Evolutionary conservation across 2,329 filamentous ascomycete genomes (phyloP), one percentile per base, ranked within the genome.

Genomic region (Colletotrichum higginsianum): DNA sequence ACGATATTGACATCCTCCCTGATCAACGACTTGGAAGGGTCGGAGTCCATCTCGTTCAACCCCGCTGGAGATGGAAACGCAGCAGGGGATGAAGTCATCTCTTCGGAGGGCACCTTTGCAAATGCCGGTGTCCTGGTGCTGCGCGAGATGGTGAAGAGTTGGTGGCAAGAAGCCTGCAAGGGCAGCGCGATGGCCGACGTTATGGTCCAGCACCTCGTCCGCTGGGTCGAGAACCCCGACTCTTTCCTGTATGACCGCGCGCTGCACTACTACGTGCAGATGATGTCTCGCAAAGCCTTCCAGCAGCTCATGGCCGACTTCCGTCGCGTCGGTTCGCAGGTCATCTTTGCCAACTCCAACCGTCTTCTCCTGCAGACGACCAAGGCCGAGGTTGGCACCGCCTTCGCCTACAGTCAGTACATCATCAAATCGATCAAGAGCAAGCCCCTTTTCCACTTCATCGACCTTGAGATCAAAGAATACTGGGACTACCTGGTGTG

Each of bases 401-500:
- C 97, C 0, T 98, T 93, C 76, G 95, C 96, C 0, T 99, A 98
- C 85, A 95, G 94, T 76, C 93, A 98, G 81, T 99, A 99, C 82
- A 97, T 99, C 73, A 88, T 99, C 78, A 98, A 98, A 84, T 97
- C 95, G 0, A 98, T 99, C 84, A 96, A 97, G 82, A 91, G 91
- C 67, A 98, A 98, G 78, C 95, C 96, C 0, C 88, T 98, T 0
- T 99, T 99, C 83, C 94, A 98, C 81, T 99, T 99, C 79, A 91
- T 99, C 74, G 96, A 99, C 77, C 87, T 99, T 3, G 94, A 98
- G 77, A 96, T 99, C 81, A 98, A 96, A 76, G 96, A 99, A 80
- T 99, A 98, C 82, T 99, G 96, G 96, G 96, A 99, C 81, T 98
- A 98, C 78, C 90, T 99, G 0, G 91, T 98, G 4, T 99, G 96